phyloP scores from a whole-genome alignment of 2,329 filamentous ascomycete species.

The Aspergillus fischeri region DNA sequence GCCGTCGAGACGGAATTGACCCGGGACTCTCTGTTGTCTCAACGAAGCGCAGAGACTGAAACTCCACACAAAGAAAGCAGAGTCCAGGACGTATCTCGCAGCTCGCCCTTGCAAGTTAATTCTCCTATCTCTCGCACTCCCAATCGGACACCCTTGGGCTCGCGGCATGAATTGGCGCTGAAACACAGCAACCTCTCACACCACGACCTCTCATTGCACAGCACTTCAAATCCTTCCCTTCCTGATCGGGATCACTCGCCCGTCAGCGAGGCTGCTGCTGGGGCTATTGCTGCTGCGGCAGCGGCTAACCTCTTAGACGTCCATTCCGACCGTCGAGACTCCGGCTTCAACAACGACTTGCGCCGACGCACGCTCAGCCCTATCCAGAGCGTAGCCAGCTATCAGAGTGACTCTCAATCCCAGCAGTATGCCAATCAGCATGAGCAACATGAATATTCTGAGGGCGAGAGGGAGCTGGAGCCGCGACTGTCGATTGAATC shows the following conservation, averaged over 20 bases:
- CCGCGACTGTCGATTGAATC: conserved; percentile 54
- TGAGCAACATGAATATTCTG: conserved; percentile 51
- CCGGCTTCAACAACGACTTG: conserved; percentile 54
- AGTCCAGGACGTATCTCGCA: conserved; percentile 61
- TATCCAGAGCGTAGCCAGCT: conserved; percentile 88
- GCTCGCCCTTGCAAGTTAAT: conserved; percentile 47
- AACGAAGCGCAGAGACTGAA: conserved; percentile 68
- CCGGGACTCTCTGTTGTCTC: conserved; percentile 78
- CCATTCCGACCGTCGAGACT: conserved; percentile 48
- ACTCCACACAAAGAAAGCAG: conserved; percentile 62
- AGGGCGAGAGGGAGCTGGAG: conserved; percentile 56
- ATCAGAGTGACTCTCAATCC: conserved; percentile 65
- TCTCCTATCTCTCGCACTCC: conserved; percentile 62
- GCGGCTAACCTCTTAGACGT: conserved; percentile 33
- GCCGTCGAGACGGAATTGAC: conserved; percentile 85
- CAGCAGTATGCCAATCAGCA: conserved; percentile 55
- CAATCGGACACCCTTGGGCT: conserved; percentile 45
- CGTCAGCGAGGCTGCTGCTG: conserved; percentile 31
- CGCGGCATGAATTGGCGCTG: conserved; percentile 58
- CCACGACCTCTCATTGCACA: conserved; percentile 47
- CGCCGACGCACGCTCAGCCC: conserved; percentile 75
- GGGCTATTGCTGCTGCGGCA: conserved; percentile 38
- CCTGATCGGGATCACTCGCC: conserved; percentile 33
- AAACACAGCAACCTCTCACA: conserved; percentile 59
- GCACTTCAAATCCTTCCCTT: conserved; percentile 43